Evolutionary conservation across 2,329 filamentous ascomycete species (phyloP).

Genomic region (Grosmannia penicillata): DNA sequence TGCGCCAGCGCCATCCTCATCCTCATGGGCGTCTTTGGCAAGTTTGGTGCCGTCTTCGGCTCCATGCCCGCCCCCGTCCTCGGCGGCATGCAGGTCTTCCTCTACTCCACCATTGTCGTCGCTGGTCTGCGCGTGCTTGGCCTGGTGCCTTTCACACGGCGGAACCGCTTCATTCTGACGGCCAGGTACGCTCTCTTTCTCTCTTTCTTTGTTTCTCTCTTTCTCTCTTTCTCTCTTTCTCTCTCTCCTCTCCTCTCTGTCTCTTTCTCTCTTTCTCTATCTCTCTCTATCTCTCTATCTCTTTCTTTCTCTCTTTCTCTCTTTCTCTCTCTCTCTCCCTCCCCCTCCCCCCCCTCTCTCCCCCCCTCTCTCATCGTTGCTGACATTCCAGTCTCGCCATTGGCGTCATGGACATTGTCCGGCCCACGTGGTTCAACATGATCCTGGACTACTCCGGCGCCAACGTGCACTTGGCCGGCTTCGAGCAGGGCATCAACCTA

Average conservation of each 20-base stretch:
- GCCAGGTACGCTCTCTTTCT: conserved; percentile 26
- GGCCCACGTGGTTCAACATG: conserved; percentile 22
- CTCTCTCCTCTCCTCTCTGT: too few relatives aligned
- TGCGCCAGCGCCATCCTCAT: conserved; percentile 50
- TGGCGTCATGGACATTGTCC: conserved; percentile 34
- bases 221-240: too few relatives aligned
- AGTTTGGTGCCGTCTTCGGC: conserved; percentile 54
- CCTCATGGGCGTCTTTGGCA: conserved; percentile 55
- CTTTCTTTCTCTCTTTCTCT: background rate
- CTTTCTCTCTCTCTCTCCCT: background rate
- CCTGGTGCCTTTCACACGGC: conserved; percentile 45
- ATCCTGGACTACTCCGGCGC: conserved; percentile 21
- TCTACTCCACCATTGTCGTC: conserved; percentile 51
- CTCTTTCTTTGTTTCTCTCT: too few relatives aligned
- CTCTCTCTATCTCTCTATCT: background rate
- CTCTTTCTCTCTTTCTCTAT: too few relatives aligned
- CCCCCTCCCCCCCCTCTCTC: background rate
- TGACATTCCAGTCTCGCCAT: conserved; percentile 38
- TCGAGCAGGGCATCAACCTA: conserved; percentile 24
- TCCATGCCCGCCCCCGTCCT: conserved; percentile 41
- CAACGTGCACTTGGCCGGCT: conserved; percentile 21
- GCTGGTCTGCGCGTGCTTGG: conserved; percentile 52
- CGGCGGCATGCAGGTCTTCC: conserved; percentile 42
- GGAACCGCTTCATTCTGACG: conserved; percentile 52
- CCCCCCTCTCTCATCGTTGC: too few relatives aligned